Percentiles rank a stretch among this genome's conserved stretches.
Evolutionary conservation across 139 green algal species (phyloP).

Genomic region (Coccomyxa sp.): DNA sequence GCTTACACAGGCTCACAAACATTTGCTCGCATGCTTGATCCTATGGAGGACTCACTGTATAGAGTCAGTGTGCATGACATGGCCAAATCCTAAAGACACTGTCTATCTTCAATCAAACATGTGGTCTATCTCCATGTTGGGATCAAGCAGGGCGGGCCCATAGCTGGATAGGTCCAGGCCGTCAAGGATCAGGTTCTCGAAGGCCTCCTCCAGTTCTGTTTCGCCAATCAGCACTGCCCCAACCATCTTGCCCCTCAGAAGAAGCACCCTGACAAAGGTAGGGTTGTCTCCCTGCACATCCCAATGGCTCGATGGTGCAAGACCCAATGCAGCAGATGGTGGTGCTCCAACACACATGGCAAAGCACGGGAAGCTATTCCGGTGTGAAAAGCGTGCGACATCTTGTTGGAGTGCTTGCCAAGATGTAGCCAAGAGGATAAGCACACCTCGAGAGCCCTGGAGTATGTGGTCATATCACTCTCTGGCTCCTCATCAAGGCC

Average conservation of each 20-base stretch:
- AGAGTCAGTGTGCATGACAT: too few relatives aligned
- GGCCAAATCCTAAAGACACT: too few relatives aligned
- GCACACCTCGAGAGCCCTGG: constrained; percentile 24
- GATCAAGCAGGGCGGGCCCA: constrained; percentile 68
- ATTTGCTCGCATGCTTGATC: too few relatives aligned
- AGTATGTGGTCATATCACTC: constrained; percentile 61
- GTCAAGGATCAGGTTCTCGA: constrained; percentile 89
- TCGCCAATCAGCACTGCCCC: constrained; percentile 78
- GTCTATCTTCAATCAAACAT: constrained; percentile 64
- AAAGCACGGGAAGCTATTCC: too few relatives aligned
- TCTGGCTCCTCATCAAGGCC: constrained; percentile 49
- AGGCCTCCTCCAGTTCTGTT: constrained; percentile 78
- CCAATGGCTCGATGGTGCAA: too few relatives aligned
- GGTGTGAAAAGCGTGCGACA: too few relatives aligned
- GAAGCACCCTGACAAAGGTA: constrained; percentile 78
- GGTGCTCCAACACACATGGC: too few relatives aligned
- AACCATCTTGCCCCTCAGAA: constrained; percentile 65
- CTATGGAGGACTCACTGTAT: too few relatives aligned
- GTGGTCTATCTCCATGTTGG: constrained; percentile 71
- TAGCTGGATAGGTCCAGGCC: constrained; percentile 66
- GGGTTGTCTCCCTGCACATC: constrained; percentile 13
- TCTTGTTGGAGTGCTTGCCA: neutral
- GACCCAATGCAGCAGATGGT: too few relatives aligned
- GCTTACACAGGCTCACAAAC: too few relatives aligned
- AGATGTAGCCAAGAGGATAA: neutral